Base-by-base conservation (phyloP, 2,329 filamentous ascomycete species). In the Rhynchosporium agropyri region DNA sequence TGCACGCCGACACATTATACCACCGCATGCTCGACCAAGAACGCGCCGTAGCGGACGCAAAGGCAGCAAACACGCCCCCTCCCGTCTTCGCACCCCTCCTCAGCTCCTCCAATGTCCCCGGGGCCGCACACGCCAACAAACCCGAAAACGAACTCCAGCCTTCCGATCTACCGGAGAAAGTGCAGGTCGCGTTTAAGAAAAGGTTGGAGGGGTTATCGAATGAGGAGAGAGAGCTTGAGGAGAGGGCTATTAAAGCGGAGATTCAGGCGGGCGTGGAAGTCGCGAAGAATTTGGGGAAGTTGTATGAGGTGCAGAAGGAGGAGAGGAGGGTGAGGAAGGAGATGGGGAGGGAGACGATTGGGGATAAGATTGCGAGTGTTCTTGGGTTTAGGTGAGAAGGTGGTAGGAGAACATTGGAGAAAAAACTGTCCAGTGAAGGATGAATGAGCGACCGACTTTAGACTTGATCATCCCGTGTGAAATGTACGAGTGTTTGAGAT, bases 1-100 rank as follows among this genome's bases (percentile, higher is more conserved):
- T 98, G 88, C 93, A 97, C 76, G 94, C 94, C 63, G 95, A 99
- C 78, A 86, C 85, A 67, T 82, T 99, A 46, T 99, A 92, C 77
- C 90, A 94, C 72, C 86, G 89, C 70, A 92, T 98, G 88, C 77
- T 96, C 43, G 83, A 86, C 65, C 92, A 96, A 74, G 94, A 99
- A 77, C 81, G 80, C 26, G 84, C 83, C 66, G 86, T 90, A n/a
- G 85, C 89, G 67, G 83, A 86, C 71, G 90, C 89, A 42, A 87
- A 87, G 75, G 80, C 82, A 60, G 83, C 84, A 67, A 86, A 85
- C 33, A 76, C 76, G n/a, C 80, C 83, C 0, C 74, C 80, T 51
- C 88, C 89, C 0, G 77, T 79, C 26, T 87, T 90, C 71, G 79
- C 84, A 53, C 81, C 85, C 7, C 75, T 87, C 6, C 74, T 90